These are phyloP conservation scores for Didymella pomorum DNA, from an alignment of 2,329 filamentous ascomycete genomes.

Conservation along the genomic window DNA sequence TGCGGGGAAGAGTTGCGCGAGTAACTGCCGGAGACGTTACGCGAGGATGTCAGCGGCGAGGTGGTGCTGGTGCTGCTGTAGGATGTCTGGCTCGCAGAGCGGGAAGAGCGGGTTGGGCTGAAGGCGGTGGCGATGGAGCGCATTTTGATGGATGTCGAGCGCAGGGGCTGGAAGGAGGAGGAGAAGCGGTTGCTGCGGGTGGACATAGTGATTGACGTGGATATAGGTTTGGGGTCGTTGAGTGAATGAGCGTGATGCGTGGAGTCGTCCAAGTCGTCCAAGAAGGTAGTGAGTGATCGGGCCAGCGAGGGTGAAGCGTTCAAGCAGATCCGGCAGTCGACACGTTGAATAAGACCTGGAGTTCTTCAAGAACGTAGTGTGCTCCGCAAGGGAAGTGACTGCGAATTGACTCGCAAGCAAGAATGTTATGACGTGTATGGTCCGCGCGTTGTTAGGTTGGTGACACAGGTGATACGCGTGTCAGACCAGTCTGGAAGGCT, in stretches of 20 bases:
- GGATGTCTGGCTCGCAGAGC: constrained; percentile 37
- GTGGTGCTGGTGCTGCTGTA: constrained; percentile 38
- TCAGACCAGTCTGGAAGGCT: constrained; percentile 13
- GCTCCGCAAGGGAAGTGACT: constrained; percentile 10
- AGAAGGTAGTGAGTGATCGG: not conserved
- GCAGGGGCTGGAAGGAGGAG: constrained; percentile 45
- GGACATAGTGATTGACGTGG: constrained; percentile 34
- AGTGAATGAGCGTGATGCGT: constrained; percentile 1
- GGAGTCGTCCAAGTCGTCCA: constrained; percentile 2
- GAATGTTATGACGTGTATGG: constrained; percentile 22
- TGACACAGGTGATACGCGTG: constrained; percentile 24
- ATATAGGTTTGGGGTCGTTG: constrained; percentile 14
- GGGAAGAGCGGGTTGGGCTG: constrained; percentile 43
- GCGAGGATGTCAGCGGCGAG: constrained; percentile 33
- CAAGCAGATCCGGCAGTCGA: constrained; percentile 31
- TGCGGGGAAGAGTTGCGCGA: constrained; percentile 31
- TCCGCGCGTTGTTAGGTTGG: constrained; percentile 19
- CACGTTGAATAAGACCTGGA: constrained; percentile 14
- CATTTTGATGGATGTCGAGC: constrained; percentile 38
- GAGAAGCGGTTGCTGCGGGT: constrained; percentile 51
- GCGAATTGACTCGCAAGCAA: constrained; percentile 13
- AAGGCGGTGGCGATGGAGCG: constrained; percentile 48
- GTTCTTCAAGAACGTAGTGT: constrained; percentile 16
- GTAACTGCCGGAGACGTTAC: constrained; percentile 6
- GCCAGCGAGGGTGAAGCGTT: constrained; percentile 12